Conservation (phyloP, 1,139 yeast genomes). For the Geotrichum restrictum region DNA sequence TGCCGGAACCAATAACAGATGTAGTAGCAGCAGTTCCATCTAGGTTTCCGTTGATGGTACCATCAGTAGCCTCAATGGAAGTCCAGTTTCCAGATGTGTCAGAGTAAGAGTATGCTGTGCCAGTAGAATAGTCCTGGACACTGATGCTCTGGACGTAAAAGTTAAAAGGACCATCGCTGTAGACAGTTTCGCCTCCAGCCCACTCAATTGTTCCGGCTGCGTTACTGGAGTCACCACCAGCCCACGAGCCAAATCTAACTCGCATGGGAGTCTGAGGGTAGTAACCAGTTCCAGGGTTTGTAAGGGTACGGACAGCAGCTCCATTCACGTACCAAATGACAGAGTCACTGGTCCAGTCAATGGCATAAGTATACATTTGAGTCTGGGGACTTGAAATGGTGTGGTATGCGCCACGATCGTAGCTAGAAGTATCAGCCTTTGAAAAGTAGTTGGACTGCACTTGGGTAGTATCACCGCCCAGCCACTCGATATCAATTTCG, state of each 20-base stretch:
- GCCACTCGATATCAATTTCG: slow-evolving; percentile 82
- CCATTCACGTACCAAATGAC: slow-evolving; percentile 68
- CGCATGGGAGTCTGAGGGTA: slow-evolving; percentile 80
- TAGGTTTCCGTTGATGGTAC: slow-evolving; percentile 45
- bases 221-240: slow-evolving; percentile 72
- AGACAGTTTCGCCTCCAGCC: slow-evolving; percentile 82
- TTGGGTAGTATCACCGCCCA: slow-evolving; percentile 68
- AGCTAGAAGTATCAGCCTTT: slow-evolving; percentile 73
- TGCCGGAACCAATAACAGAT: slow-evolving; percentile 13
- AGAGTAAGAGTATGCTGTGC: slow-evolving; percentile 59
- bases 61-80: slow-evolving; percentile 62
- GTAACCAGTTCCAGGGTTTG: slow-evolving; percentile 46
- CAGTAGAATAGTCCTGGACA: slow-evolving; percentile 78
- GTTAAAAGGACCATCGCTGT: slow-evolving; percentile 61
- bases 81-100: slow-evolving; percentile 65
- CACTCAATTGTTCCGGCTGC: slow-evolving; percentile 67
- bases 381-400: slow-evolving; percentile 54
- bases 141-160: slow-evolving; percentile 60
- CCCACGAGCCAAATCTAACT: slow-evolving; percentile 69
- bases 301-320: slow-evolving; percentile 51
- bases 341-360: slow-evolving; percentile 71
- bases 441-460: slow-evolving; percentile 80
- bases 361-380: slow-evolving; percentile 67
- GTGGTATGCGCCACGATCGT: slow-evolving; percentile 76
- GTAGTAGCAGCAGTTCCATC: slow-evolving; percentile 26